A percentile compares a stretch with the other conserved stretches of the same genome.
Conservation (phyloP, 495 filamentous ascomycete species). For the Podospora anserina region DNA sequence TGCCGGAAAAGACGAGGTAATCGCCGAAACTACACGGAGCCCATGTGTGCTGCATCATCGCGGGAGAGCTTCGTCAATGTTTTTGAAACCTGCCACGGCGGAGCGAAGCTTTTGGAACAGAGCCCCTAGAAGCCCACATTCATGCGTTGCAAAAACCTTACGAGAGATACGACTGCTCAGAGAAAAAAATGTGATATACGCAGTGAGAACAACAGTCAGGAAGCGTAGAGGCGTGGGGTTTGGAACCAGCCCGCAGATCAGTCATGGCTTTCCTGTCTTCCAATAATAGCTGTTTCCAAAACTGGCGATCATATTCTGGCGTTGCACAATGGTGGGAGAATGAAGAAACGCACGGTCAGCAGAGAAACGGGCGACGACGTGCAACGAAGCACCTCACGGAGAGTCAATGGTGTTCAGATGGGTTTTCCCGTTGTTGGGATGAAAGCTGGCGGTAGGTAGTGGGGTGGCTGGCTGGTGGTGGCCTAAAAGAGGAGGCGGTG, state of each 20-base stretch:
- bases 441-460: not conserved
- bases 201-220: not conserved
- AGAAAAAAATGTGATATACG: not conserved
- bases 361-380: not conserved
- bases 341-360: not conserved
- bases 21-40: not conserved
- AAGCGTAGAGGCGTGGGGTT: not conserved
- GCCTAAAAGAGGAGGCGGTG: not conserved
- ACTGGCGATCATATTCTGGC: constrained; percentile 1
- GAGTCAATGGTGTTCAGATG: not conserved
- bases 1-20: not conserved
- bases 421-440: not conserved
- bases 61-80: not conserved
- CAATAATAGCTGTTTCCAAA: constrained; percentile 5
- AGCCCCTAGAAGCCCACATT: not conserved
- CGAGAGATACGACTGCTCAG: not conserved
- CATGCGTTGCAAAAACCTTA: not conserved
- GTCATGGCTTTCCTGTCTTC: not conserved
- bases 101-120: not conserved
- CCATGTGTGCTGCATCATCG: not conserved
- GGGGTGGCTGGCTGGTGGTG: not conserved
- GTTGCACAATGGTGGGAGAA: constrained; percentile 4
- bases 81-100: not conserved
- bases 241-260: constrained; percentile 1
- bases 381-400: not conserved